Percentiles rank a stretch among this genome's conserved stretches.
phyloP scores from a whole-genome alignment of 2,329 filamentous ascomycete genomes.

The Lachnellula occidentalis region DNA sequence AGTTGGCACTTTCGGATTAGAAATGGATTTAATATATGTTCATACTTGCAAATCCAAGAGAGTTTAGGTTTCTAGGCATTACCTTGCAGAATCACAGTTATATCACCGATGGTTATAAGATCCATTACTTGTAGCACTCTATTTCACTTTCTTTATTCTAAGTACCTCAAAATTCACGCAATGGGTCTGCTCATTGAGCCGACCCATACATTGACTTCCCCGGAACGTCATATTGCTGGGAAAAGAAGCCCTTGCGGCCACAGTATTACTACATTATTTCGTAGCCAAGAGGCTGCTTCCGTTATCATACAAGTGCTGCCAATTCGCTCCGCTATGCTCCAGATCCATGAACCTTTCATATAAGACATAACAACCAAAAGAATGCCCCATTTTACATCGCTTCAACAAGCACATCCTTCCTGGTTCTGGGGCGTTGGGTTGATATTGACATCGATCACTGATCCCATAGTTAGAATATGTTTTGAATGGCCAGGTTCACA shows the following conservation, averaged over 20 bases:
- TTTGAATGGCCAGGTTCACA: neutral
- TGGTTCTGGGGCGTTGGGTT: slow-evolving; percentile 64
- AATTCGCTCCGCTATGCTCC: slow-evolving; percentile 30
- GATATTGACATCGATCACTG: slow-evolving; percentile 93
- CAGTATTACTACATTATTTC: slow-evolving; percentile 18
- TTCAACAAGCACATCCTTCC: slow-evolving; percentile 66
- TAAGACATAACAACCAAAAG: slow-evolving; percentile 22
- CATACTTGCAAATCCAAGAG: too few species aligned
- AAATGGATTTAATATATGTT: too few species aligned
- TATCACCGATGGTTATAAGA: too few species aligned
- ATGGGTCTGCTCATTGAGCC: too few species aligned
- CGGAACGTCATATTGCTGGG: too few species aligned
- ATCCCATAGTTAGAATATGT: slow-evolving; percentile 23
- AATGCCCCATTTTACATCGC: slow-evolving; percentile 6
- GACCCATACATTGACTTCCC: too few species aligned
- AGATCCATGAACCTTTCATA: slow-evolving; percentile 25
- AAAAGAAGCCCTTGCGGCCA: neutral
- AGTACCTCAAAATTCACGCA: too few species aligned
- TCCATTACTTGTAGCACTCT: too few species aligned
- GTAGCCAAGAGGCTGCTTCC: slow-evolving; percentile 15
- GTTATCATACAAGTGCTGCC: slow-evolving; percentile 31
- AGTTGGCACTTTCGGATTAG: too few species aligned
- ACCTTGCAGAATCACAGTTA: too few species aligned
- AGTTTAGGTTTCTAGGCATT: too few species aligned
- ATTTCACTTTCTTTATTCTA: too few species aligned